A percentile compares a stretch with the other conserved stretches of the same genome.
phyloP scores from a whole-genome alignment of 495 filamentous ascomycete genomes.

The Aspergillus incahuasiensis region DNA sequence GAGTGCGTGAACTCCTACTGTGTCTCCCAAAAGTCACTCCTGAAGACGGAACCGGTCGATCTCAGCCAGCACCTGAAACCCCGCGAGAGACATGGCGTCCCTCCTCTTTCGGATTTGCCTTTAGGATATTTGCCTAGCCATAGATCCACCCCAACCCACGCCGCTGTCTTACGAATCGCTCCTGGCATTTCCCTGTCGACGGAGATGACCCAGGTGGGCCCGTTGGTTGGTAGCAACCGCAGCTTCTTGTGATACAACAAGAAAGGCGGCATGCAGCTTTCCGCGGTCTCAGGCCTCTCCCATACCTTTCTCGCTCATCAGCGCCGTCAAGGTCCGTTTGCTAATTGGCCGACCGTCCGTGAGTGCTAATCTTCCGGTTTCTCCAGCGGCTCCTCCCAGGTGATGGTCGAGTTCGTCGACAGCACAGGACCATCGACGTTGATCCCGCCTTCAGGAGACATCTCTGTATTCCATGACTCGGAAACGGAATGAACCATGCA shows the following conservation, averaged over 20 bases:
- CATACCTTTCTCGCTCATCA: constrained; percentile 26
- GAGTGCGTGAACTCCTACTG: neutral
- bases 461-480: constrained; percentile 6
- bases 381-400: constrained; percentile 16
- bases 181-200: constrained; percentile 2
- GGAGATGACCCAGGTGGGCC: constrained; percentile 10
- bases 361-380: constrained; percentile 25
- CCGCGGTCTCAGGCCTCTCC: constrained; percentile 38
- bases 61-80: constrained; percentile 1
- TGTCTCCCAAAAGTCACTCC: neutral
- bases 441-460: constrained; percentile 5
- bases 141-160: constrained; percentile 12
- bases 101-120: neutral
- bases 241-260: constrained; percentile 30
- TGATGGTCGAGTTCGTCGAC: constrained; percentile 18
- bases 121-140: constrained; percentile 1
- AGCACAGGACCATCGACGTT: constrained; percentile 10
- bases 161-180: constrained; percentile 2
- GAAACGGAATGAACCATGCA: constrained; percentile 1
- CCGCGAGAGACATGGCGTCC: neutral
- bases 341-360: constrained; percentile 16
- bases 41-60: neutral
- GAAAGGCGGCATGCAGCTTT: constrained; percentile 31
- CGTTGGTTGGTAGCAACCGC: constrained; percentile 26
- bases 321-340: constrained; percentile 2